phyloP scores from a whole-genome alignment of 2,329 filamentous ascomycete species.

The Orbilia quercus region DNA sequence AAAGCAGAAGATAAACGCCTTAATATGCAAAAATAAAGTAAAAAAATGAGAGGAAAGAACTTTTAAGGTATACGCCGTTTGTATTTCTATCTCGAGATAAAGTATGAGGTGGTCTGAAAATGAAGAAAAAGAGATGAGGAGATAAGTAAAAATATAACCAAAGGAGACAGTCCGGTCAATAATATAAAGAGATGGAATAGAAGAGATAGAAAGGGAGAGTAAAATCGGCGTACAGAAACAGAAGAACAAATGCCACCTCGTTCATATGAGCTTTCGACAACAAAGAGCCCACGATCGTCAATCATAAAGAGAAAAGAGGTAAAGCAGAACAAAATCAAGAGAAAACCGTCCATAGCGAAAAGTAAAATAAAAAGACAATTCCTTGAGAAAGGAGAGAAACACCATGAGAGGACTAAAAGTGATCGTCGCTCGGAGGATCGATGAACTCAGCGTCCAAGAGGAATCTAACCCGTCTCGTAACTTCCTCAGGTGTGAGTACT shows the following conservation, averaged over 20 bases:
- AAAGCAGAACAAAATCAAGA: background rate
- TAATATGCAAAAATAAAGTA: background rate
- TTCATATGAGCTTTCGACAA: background rate
- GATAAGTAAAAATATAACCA: background rate
- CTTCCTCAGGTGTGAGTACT: no score
- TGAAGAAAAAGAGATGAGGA: background rate
- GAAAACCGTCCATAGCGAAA: background rate
- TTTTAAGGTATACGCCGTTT: slow-evolving; percentile 9
- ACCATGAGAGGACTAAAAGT: background rate
- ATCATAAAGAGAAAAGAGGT: background rate
- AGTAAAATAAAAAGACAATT: background rate
- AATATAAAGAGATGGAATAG: background rate
- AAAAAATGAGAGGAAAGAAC: background rate
- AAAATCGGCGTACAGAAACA: background rate
- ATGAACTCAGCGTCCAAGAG: background rate
- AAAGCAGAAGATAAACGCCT: background rate
- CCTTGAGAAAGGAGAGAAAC: background rate
- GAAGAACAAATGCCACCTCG: slow-evolving; percentile 1
- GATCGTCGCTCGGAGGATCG: background rate
- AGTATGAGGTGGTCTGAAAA: background rate
- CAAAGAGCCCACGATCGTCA: background rate
- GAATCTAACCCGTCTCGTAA: slow-evolving; percentile 19
- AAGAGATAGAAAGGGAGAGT: background rate
- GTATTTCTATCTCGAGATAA: slow-evolving; percentile 8
- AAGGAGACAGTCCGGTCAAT: background rate